Evolutionary conservation across 2,329 filamentous ascomycete species (phyloP).

Genomic region (Fusarium sp.): DNA sequence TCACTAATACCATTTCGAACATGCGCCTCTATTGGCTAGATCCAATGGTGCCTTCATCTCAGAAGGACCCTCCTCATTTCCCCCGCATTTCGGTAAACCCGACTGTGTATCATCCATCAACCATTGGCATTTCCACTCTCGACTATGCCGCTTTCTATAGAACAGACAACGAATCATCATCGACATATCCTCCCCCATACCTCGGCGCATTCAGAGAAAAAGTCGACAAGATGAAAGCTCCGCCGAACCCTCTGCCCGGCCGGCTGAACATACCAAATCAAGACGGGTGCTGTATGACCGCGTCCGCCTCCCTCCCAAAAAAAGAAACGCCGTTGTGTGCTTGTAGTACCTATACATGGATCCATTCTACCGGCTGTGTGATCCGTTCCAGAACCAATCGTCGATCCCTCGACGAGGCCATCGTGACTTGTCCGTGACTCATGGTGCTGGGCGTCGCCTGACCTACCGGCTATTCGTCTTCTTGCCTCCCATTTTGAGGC

Average conservation of each 20-base stretch:
- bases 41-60: constrained; percentile 23
- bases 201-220: constrained; percentile 6
- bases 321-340: constrained; percentile 37
- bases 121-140: constrained; percentile 4
- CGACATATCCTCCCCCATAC: constrained; percentile 6
- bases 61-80: constrained; percentile 21
- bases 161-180: constrained; percentile 14
- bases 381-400: constrained; percentile 25
- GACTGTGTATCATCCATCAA: constrained; percentile 8
- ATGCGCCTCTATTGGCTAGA: constrained; percentile 29
- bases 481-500: constrained; percentile 66
- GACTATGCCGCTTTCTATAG: constrained; percentile 24
- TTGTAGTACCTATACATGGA: constrained; percentile 33
- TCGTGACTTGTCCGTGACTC: constrained; percentile 27
- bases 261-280: constrained; percentile 21
- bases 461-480: constrained; percentile 59
- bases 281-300: constrained; percentile 26
- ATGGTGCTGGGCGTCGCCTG: constrained; percentile 7
- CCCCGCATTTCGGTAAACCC: constrained; percentile 32
- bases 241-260: neutral
- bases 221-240: constrained; percentile 1
- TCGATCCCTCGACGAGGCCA: constrained; percentile 18
- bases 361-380: constrained; percentile 22
- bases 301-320: constrained; percentile 18
- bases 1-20: constrained; percentile 22